Percentiles rank a stretch among this genome's conserved stretches.
Evolutionary conservation across 257 asterid genomes (phyloP).

Genomic region (Coffea canephora): DNA sequence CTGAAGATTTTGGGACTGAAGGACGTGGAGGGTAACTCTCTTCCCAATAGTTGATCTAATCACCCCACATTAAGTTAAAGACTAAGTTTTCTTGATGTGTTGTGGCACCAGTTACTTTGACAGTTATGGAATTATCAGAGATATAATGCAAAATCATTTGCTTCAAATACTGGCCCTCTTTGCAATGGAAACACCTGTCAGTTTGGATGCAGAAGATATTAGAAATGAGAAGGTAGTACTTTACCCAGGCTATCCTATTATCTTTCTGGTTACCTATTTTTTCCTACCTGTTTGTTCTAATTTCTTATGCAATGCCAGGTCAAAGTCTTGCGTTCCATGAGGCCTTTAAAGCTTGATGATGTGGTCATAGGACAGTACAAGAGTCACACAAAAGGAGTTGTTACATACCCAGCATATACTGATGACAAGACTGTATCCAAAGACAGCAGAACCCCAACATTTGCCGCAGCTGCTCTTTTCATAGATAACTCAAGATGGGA

Average conservation of each 20-base stretch:
- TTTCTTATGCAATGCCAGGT: conserved; percentile 49
- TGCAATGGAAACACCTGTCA: conserved; percentile 99
- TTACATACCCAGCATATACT: conserved; percentile 69
- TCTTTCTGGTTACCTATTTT: not conserved
- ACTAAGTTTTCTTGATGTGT: conserved; percentile 15
- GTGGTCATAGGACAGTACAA: conserved; percentile 88
- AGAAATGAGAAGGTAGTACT: conserved; percentile 81
- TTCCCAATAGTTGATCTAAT: conserved; percentile 13
- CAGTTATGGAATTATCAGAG: conserved; percentile 89
- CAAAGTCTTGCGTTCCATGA: conserved; percentile 92
- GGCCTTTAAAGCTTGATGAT: conserved; percentile 60
- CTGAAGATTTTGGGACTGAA: conserved; percentile 98
- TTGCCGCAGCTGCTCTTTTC: conserved; percentile 97
- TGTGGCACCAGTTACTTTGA: conserved; percentile 72
- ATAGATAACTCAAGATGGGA: conserved; percentile 96
- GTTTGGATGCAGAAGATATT: conserved; percentile 96
- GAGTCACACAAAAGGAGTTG: conserved; percentile 68
- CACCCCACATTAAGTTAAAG: not conserved
- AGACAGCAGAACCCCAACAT: conserved; percentile 87
- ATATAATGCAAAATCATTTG: conserved; percentile 96
- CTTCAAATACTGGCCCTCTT: conserved; percentile 94
- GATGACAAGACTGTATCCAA: conserved; percentile 93
- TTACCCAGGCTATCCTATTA: conserved; percentile 11
- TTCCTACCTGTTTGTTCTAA: conserved; percentile 1
- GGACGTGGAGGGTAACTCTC: conserved; percentile 92